A percentile compares a stretch with the other conserved stretches of the same genome.
Conservation (phyloP, 176 grass and related monocot genomes). For the Alopecurus myosuroides region DNA sequence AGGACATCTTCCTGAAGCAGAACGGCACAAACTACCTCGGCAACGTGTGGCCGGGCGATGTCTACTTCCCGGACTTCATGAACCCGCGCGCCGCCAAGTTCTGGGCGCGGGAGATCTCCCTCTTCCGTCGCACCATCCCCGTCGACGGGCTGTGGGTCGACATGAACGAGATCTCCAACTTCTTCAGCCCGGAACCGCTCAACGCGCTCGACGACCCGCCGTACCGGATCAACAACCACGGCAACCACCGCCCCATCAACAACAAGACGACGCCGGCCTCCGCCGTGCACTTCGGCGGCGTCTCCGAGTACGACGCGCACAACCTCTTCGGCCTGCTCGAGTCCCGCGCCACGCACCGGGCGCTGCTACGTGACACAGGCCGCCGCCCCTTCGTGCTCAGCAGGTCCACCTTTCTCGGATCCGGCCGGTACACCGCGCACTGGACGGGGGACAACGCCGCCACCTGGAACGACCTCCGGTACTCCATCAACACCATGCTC, state of each 20-base stretch:
- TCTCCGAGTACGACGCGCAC: constrained; percentile 69
- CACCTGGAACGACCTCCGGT: constrained; percentile 44
- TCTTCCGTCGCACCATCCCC: constrained; percentile 53
- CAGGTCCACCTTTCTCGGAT: constrained; percentile 73
- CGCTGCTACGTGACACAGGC: constrained; percentile 49
- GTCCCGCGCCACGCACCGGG: constrained; percentile 42
- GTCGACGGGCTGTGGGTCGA: constrained; percentile 88
- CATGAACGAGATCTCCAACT: constrained; percentile 94
- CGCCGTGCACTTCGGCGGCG: constrained; percentile 52
- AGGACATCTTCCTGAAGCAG: constrained; percentile 66
- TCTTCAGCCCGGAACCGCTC: constrained; percentile 37
- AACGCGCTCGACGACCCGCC: constrained; percentile 61
- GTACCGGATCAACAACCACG: constrained; percentile 73
- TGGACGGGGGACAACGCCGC: constrained; percentile 67
- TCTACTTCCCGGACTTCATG: constrained; percentile 78
- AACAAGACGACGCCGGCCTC: constrained; percentile 56
- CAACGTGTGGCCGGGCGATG: constrained; percentile 67
- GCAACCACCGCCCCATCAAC: constrained; percentile 43
- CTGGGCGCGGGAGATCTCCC: constrained; percentile 57
- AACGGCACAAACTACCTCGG: constrained; percentile 69
- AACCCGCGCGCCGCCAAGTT: constrained; percentile 53
- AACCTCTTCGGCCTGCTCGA: constrained; percentile 73
- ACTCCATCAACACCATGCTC: constrained; percentile 72
- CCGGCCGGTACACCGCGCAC: constrained; percentile 64
- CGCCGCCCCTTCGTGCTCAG: constrained; percentile 65